Percentiles rank a stretch among this genome's conserved stretches.
phyloP scores from a whole-genome alignment of 148 eudicot species.

The Simmondsia chinensis region DNA sequence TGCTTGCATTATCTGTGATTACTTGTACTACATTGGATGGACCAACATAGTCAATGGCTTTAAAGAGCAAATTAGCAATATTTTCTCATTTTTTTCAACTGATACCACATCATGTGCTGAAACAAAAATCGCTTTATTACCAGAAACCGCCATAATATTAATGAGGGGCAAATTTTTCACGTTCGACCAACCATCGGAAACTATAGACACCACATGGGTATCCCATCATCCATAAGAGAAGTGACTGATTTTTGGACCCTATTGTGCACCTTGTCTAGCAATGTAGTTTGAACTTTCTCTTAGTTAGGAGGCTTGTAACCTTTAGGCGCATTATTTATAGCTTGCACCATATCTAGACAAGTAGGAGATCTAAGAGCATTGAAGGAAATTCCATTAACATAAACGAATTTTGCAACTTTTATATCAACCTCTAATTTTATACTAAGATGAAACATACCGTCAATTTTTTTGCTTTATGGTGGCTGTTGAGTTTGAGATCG shows the following conservation, averaged over 20 bases:
- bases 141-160: constrained; percentile 6
- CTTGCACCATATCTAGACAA: neutral
- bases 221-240: neutral
- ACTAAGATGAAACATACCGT: too few relatives aligned
- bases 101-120: constrained; percentile 2
- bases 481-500: too few relatives aligned
- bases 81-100: constrained; percentile 1
- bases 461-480: too few relatives aligned
- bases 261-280: constrained; percentile 1
- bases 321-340: neutral
- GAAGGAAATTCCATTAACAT: constrained; percentile 7
- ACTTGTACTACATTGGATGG: constrained; percentile 13
- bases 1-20: constrained; percentile 10
- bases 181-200: constrained; percentile 15
- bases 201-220: constrained; percentile 8
- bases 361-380: constrained; percentile 9
- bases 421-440: too few relatives aligned
- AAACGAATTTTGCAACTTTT: too few relatives aligned
- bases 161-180: constrained; percentile 4
- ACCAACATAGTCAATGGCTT: constrained; percentile 8
- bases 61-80: constrained; percentile 4
- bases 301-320: constrained; percentile 11
- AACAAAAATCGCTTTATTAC: constrained; percentile 6
- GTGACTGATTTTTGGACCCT: constrained; percentile 2
- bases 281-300: constrained; percentile 9